Evolutionary conservation across 2,329 filamentous ascomycete genomes (phyloP), one percentile per base, ranked within the genome.

Genomic region (Ceratocystis cacaofunesta): DNA sequence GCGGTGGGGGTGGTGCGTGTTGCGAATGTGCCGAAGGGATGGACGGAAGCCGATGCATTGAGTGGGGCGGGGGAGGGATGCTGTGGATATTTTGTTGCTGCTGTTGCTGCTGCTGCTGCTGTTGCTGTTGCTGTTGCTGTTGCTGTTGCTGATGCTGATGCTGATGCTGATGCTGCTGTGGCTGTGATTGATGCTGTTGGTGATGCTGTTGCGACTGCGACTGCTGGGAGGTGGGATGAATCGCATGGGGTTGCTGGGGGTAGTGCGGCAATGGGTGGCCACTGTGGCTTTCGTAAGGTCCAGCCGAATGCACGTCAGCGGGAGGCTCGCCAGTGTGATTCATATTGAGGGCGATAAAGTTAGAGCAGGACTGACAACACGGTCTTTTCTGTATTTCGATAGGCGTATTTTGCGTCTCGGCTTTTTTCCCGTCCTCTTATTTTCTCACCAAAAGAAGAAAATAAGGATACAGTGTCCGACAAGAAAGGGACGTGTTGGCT

Each of bases 11-110:
- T 17, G 30, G 58, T 32, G 44, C 55, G 15, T 44, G 64, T 30
- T 52, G 64, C 41, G 41, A 43, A 43, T 46, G 60, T 15, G 36
- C 41, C 22, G 60, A 58, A 58, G 60, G 60, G 57, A 41, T 52
- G 58, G 19, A 36, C 32, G 48, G 52, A 44, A 57, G 62, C 17
- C 62, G 62, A 32, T 55, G 52, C 30, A 65, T 65, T 17, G 58
- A 50, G 36, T 32, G 64, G 30, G 64, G 64, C 43, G 46, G 57
- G n/a, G 50, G 43, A 58, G 30, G 58, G 22, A 30, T 48, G 41
- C 19, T 28, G 46, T 57, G 64, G 44, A 28, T 28, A n/a, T 65
- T 58, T 55, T 48, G 64, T 30, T 62, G 64, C 46, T 65, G 64
- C 2, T 61, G 44, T 1, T 62, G 64, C 6, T 36, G 25, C 19